A percentile compares a stretch with the other conserved stretches of the same genome.
These are phyloP conservation scores for Epicoccum nigrum DNA, from an alignment of 2,329 filamentous ascomycete species.

Conservation along the genomic window DNA sequence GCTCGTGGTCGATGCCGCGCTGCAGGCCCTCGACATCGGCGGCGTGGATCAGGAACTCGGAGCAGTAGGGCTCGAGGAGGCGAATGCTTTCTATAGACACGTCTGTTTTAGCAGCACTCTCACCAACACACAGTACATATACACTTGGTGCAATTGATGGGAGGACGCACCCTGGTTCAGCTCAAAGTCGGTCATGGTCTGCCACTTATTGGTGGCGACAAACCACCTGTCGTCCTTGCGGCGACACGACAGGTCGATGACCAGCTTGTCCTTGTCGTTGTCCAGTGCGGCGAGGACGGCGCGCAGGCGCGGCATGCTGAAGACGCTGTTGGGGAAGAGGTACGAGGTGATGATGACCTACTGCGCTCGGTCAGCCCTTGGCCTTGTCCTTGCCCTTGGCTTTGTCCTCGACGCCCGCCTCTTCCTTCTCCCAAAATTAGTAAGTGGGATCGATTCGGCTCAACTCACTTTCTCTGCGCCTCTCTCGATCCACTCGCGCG, in stretches of 20 bases:
- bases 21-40: constrained; percentile 96
- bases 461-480: constrained; percentile 85
- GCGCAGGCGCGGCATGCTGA: constrained; percentile 77
- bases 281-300: constrained; percentile 74
- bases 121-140: too few species aligned
- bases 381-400: too few species aligned
- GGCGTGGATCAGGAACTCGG: constrained; percentile 95
- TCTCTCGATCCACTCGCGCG: constrained; percentile 80
- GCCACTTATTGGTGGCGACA: constrained; percentile 99
- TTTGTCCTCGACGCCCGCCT: neutral
- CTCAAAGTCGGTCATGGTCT: constrained; percentile 96
- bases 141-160: too few species aligned
- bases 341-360: constrained; percentile 98
- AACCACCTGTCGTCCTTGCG: constrained; percentile 79
- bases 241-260: constrained; percentile 94
- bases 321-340: constrained; percentile 83
- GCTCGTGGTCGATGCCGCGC: constrained; percentile 83
- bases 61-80: constrained; percentile 86
- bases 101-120: too few species aligned
- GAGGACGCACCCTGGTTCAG: constrained; percentile 73
- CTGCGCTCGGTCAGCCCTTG: constrained; percentile 29
- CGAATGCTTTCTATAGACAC: constrained; percentile 72
- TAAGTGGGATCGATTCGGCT: too few species aligned
- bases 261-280: constrained; percentile 78
- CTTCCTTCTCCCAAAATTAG: neutral